Percentiles rank a stretch among this genome's conserved stretches.
These are phyloP conservation scores for Neostapfia colusana DNA, from an alignment of 176 grass and related monocot species.

Conservation along the genomic window DNA sequence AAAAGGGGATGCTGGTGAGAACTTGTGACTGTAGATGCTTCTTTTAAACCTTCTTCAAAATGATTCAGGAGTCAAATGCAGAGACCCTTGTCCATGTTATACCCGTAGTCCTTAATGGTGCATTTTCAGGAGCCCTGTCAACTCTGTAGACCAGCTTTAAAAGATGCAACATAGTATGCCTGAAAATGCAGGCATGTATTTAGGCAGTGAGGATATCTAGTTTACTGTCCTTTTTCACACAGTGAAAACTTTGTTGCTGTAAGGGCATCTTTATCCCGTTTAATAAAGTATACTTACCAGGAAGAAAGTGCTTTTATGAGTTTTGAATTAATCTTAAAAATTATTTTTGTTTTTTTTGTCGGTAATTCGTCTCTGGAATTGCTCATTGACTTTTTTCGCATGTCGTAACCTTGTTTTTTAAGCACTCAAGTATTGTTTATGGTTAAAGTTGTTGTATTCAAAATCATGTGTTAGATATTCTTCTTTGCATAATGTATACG, in stretches of 20 bases:
- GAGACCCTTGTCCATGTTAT: neutral
- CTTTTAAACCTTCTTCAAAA: neutral
- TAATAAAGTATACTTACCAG: neutral
- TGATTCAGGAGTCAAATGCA: neutral
- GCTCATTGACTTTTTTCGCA: neutral
- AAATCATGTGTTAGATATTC: neutral
- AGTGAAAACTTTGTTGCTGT: neutral
- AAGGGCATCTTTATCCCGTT: neutral
- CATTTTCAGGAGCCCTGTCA: neutral
- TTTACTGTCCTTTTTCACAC: neutral
- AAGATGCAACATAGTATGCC: neutral
- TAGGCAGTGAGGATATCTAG: neutral
- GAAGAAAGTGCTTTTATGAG: neutral
- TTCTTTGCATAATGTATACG: neutral
- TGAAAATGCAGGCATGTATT: neutral
- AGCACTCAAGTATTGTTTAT: neutral
- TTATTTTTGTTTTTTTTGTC: too few relatives aligned
- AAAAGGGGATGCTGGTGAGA: neutral
- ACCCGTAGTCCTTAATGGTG: too few relatives aligned
- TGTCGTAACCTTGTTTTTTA: neutral
- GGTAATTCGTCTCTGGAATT: neutral
- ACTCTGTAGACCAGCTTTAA: neutral
- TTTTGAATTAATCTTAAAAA: neutral
- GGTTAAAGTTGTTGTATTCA: conserved; percentile 11
- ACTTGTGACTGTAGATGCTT: conserved; percentile 9